These are phyloP conservation scores for Populus hybrid DNA, from an alignment of 441 rosid species.

Conservation along the genomic window DNA sequence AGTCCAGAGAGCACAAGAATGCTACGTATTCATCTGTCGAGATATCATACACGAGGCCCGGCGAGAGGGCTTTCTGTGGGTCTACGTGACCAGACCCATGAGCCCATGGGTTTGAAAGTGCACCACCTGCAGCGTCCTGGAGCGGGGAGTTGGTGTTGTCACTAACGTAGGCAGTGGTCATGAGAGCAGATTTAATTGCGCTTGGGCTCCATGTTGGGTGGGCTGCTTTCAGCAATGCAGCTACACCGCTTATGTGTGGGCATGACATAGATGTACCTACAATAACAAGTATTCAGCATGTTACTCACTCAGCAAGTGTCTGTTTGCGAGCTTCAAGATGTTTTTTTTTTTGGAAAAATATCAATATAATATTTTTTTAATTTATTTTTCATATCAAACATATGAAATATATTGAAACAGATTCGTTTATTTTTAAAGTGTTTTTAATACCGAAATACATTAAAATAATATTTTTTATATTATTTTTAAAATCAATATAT, in stretches of 20 bases:
- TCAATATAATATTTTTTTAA: too few relatives aligned
- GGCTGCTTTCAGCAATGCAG: slow-evolving; percentile 78
- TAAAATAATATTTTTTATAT: too few relatives aligned
- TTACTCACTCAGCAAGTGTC: too few relatives aligned
- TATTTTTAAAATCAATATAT: fast-evolving
- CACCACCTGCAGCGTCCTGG: slow-evolving; percentile 56
- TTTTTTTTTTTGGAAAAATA: too few relatives aligned
- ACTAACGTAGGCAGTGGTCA: slow-evolving; percentile 57
- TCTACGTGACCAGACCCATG: slow-evolving; percentile 92
- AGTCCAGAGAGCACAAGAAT: slow-evolving; percentile 75
- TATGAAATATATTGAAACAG: too few relatives aligned
- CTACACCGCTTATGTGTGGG: slow-evolving; percentile 89
- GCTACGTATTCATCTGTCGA: slow-evolving; percentile 56
- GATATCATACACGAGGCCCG: slow-evolving; percentile 74
- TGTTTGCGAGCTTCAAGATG: too few relatives aligned
- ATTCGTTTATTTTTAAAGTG: too few relatives aligned
- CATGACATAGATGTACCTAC: slow-evolving; percentile 96
- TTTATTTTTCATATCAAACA: too few relatives aligned
- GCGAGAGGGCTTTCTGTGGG: slow-evolving; percentile 76
- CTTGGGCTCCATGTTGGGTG: slow-evolving; percentile 76
- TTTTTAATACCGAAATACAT: fast-evolving
- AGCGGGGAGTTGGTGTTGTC: slow-evolving; percentile 67
- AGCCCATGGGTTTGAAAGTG: slow-evolving; percentile 79
- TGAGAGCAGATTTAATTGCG: slow-evolving; percentile 90
- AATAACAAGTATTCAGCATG: slow-evolving; percentile 7